Conservation (phyloP, 2,329 filamentous ascomycete species). For the Colletotrichum tabaci region DNA sequence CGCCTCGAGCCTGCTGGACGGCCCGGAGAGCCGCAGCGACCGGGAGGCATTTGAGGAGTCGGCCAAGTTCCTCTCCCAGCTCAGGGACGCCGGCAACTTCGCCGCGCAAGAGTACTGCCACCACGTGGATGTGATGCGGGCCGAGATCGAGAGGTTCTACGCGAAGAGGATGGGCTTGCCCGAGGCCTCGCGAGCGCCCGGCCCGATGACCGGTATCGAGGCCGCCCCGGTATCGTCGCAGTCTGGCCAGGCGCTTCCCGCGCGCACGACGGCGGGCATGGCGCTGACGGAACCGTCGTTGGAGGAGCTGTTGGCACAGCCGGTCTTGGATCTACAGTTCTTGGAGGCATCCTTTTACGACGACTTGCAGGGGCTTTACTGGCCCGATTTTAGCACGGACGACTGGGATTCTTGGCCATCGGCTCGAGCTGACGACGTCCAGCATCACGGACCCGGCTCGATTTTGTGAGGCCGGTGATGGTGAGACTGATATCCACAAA, state of each 20-base stretch:
- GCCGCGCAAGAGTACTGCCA: conserved; percentile 58
- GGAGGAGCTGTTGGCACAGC: conserved; percentile 53
- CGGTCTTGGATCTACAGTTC: conserved; percentile 52
- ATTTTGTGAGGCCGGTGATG: not conserved
- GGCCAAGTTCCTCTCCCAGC: conserved; percentile 54
- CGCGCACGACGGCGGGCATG: conserved; percentile 51
- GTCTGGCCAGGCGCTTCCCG: conserved; percentile 11
- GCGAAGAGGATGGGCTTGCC: conserved; percentile 24
- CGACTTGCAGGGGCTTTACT: conserved; percentile 43
- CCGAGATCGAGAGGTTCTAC: conserved; percentile 20
- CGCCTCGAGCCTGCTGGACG: conserved; percentile 56
- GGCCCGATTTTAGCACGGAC: conserved; percentile 43
- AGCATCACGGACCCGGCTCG: no score
- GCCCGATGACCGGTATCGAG: not conserved
- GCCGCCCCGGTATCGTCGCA: not conserved
- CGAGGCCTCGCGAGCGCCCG: not conserved
- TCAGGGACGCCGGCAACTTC: conserved; percentile 57
- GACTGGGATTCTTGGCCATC: conserved; percentile 37
- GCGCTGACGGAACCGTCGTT: conserved; percentile 54
- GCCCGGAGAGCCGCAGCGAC: conserved; percentile 51
- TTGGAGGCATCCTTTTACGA: conserved; percentile 47
- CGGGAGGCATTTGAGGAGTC: conserved; percentile 57
- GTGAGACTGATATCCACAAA: no score
- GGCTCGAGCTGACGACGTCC: not conserved
- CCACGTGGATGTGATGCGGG: conserved; percentile 55